These are phyloP conservation scores for Pythium chondricola DNA, from an alignment of 352 stramenopile genomes.

Conservation along the genomic window DNA sequence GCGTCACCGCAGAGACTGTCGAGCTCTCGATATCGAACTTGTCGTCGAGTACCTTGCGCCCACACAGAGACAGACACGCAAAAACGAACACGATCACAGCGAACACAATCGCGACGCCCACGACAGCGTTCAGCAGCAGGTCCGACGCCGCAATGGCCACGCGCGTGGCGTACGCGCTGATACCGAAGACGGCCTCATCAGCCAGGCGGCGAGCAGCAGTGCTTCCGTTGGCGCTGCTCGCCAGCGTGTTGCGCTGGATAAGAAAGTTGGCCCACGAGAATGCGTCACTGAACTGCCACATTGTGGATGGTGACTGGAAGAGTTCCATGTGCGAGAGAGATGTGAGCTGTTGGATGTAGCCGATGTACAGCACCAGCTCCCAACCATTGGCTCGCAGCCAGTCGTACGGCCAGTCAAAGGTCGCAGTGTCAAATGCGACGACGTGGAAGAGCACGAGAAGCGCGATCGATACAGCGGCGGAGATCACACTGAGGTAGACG, in stretches of 20 bases:
- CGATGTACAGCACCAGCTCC: conserved; percentile 39
- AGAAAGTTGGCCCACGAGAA: conserved; percentile 46
- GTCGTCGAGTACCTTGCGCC: conserved; percentile 8
- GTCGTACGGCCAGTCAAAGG: conserved; percentile 13
- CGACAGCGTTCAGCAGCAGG: conserved; percentile 20
- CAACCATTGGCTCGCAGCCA: conserved; percentile 31
- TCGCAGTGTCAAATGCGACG: conserved; percentile 39
- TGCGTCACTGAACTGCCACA: conserved; percentile 34
- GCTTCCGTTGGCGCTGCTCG: background rate
- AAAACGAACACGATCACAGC: conserved; percentile 18
- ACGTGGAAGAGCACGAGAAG: conserved; percentile 59
- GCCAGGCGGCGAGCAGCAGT: conserved; percentile 14
- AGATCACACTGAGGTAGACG: conserved; percentile 6
- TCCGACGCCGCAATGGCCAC: conserved; percentile 22
- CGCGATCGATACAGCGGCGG: conserved; percentile 43
- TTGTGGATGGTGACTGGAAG: conserved; percentile 25
- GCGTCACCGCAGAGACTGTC: conserved; percentile 1
- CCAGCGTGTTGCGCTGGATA: conserved; percentile 15
- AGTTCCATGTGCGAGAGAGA: conserved; percentile 36
- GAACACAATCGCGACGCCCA: conserved; percentile 21
- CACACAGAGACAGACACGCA: conserved; percentile 10
- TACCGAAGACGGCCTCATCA: conserved; percentile 9
- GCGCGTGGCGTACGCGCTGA: conserved; percentile 26
- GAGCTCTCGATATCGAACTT: conserved; percentile 22
- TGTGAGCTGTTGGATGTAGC: conserved; percentile 35